These are phyloP conservation scores for Paecilomyces niveus DNA, from an alignment of 2,329 filamentous ascomycete genomes.

Conservation along the genomic window DNA sequence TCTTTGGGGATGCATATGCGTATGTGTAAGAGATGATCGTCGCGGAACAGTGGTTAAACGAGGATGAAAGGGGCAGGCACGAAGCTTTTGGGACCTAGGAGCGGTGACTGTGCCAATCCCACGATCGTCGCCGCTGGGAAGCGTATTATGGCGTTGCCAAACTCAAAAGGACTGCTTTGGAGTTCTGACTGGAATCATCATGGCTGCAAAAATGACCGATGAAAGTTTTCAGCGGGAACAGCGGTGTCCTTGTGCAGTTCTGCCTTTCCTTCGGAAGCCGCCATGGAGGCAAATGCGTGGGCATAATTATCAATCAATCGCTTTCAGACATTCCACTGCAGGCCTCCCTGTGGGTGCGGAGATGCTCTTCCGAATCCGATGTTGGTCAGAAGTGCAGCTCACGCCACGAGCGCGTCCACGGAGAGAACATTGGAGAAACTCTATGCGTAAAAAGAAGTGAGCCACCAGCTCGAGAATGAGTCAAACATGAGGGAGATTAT, in stretches of 20 bases:
- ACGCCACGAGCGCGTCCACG: neutral
- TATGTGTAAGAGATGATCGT: neutral
- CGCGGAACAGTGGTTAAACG: neutral
- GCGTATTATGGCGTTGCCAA: neutral
- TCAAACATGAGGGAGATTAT: neutral
- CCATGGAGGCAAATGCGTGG: neutral
- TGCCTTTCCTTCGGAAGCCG: neutral
- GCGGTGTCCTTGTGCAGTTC: neutral
- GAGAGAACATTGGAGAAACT: neutral
- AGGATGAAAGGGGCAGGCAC: neutral
- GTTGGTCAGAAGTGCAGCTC: neutral
- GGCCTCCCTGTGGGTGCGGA: neutral
- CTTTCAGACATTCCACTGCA: neutral
- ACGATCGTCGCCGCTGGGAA: neutral
- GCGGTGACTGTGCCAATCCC: neutral
- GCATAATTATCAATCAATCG: neutral
- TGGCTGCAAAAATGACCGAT: neutral
- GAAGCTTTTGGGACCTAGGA: neutral
- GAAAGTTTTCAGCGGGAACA: neutral
- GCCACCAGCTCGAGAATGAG: neutral
- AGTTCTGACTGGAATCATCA: neutral
- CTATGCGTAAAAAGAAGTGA: neutral
- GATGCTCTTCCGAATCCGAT: neutral
- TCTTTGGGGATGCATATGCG: neutral
- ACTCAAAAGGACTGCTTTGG: neutral